A percentile compares a stretch with the other conserved stretches of the same genome.
These are phyloP conservation scores for Daphne laureola DNA, from an alignment of 441 rosid genomes.

Conservation along the genomic window DNA sequence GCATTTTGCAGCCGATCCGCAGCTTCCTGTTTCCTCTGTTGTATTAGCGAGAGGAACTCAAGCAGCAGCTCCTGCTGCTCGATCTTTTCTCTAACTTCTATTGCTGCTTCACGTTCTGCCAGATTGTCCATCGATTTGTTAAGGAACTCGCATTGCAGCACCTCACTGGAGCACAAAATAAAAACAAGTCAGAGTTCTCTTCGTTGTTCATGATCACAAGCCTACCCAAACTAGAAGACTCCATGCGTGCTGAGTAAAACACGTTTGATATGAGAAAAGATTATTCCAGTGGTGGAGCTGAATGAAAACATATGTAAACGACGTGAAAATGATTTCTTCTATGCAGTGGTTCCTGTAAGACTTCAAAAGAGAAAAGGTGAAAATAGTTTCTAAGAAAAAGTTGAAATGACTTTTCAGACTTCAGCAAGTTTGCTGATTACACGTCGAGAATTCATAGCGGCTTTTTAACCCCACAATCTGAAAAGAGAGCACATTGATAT, in stretches of 20 bases:
- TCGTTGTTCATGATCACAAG: not conserved
- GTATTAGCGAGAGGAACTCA: constrained; percentile 71
- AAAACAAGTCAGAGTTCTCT: constrained; percentile 3
- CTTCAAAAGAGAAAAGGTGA: too few species aligned
- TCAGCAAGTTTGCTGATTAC: too few species aligned
- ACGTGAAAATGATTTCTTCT: too few species aligned
- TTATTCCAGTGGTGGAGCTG: too few species aligned
- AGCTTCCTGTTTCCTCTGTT: constrained; percentile 73
- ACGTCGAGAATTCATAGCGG: too few species aligned
- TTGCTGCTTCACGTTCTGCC: constrained; percentile 84
- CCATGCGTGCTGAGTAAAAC: constrained; percentile 1
- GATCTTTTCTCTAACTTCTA: constrained; percentile 65
- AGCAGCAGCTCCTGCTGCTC: constrained; percentile 80
- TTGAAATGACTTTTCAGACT: too few species aligned
- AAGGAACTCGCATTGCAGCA: constrained; percentile 78
- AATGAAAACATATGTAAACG: too few species aligned
- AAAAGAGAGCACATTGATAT: too few species aligned
- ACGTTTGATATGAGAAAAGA: not conserved
- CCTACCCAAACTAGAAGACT: not conserved
- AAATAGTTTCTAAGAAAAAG: too few species aligned
- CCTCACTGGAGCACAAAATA: constrained; percentile 42
- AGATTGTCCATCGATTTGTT: constrained; percentile 65
- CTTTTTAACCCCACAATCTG: too few species aligned
- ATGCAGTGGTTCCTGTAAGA: too few species aligned
- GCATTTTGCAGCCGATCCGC: constrained; percentile 65